Evolutionary conservation across 1,284 basidiomycete species (phyloP), one percentile per base, ranked within the genome.

Genomic region (Trichosporon asahii): DNA sequence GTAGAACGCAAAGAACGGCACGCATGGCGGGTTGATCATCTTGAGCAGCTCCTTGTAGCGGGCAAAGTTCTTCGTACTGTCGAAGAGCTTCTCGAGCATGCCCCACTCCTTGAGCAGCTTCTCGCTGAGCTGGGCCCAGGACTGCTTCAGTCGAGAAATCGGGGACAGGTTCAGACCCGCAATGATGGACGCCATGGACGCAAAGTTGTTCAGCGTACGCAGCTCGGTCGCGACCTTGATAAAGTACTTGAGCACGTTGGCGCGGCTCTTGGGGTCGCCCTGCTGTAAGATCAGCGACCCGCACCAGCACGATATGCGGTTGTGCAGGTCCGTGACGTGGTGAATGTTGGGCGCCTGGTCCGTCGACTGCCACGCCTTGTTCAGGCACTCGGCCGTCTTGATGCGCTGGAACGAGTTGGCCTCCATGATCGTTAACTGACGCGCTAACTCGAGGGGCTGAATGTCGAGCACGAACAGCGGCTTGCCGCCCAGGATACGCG

Each of bases 1-100:
- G 85, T 97, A 98, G 68, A 98, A 93, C 76, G 96, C 96, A 67
- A 99, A 91, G 85, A 99, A 99, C 5, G 97, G 97, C 0, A 99
- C 95, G 82, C 95, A 98, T 65, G 97, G 96, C 0, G 95, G 94
- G 49, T 91, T 90, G 71, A 97, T 90, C 61, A 88, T 89, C 63
- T 92, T 90, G 77, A 99, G 88, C 67, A 90, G 88, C 72, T 91
- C 89, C 67, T 94, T 90, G 84, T 99, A 99, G 77, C 91, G 92
- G 35, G 89, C 90, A 85, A 97, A 99, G 79, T 98, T 99, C 85
- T 93, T 94, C 77, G 90, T 91, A 66, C 90, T 90, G 81, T 95
- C 92, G 75, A 97, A 90, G 15, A 91, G 91, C 82, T 88, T 88
- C 81, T 96, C 93, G 85, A 96, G 87, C 75, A 88, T 88, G 49